Conservation (phyloP, 768 basidiomycete genomes). For the Xerocomus brunneocitrinus region DNA sequence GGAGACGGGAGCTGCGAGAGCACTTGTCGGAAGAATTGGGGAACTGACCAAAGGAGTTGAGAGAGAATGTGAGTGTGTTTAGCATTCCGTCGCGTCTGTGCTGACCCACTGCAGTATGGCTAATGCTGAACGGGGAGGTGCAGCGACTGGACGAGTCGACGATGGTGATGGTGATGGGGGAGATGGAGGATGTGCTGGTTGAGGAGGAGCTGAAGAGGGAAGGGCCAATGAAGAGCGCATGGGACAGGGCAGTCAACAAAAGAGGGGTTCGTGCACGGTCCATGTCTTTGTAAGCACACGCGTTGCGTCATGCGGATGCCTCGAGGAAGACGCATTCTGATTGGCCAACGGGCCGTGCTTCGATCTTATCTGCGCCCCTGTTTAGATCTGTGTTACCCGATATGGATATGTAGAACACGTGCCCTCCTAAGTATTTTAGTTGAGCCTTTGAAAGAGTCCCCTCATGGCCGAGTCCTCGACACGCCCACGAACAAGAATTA, state of each 20-base stretch:
- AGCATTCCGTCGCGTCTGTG: not conserved
- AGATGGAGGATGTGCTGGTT: slow-evolving; percentile 64
- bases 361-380: slow-evolving; percentile 14
- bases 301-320: slow-evolving; percentile 13
- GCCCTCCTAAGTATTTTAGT: not conserved
- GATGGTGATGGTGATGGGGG: slow-evolving; percentile 40
- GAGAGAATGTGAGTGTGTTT: slow-evolving; percentile 44
- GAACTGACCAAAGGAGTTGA: slow-evolving; percentile 44
- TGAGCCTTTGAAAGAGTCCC: not conserved
- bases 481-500: not conserved
- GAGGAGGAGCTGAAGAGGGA: slow-evolving; percentile 57
- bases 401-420: slow-evolving; percentile 11
- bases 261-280: slow-evolving; percentile 22
- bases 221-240: slow-evolving; percentile 53
- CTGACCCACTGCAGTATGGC: slow-evolving; percentile 37
- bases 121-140: slow-evolving; percentile 51
- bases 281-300: slow-evolving; percentile 21
- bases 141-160: slow-evolving; percentile 21
- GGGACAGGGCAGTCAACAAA: slow-evolving; percentile 41
- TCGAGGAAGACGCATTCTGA: not conserved
- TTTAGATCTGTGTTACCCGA: slow-evolving; percentile 14
- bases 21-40: slow-evolving; percentile 42
- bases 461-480: not conserved
- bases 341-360: slow-evolving; percentile 8
- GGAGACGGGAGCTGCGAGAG: slow-evolving; percentile 26